phyloP scores from a whole-genome alignment of 2,329 filamentous ascomycete genomes.

The Parastagonospora nodorum region DNA sequence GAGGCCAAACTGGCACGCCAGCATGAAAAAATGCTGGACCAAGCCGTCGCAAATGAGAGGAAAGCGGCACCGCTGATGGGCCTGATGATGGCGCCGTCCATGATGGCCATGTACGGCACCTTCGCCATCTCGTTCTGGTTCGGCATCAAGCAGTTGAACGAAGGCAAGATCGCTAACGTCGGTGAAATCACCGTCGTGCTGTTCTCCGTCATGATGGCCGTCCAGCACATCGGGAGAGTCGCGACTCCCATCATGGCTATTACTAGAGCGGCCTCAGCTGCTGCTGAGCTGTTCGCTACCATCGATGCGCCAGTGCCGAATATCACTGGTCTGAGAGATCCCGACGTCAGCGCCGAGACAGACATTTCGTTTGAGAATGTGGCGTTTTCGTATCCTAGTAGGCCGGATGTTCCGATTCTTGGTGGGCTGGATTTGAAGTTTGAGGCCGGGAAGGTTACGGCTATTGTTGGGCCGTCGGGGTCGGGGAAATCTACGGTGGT shows the following conservation, averaged over 20 bases:
- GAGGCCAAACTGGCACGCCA: conserved; percentile 40
- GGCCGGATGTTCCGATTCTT: conserved; percentile 67
- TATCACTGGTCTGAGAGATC: conserved; percentile 39
- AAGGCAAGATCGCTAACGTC: conserved; percentile 37
- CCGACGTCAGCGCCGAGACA: conserved; percentile 37
- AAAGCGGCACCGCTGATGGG: conserved; percentile 40
- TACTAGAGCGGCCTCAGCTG: conserved; percentile 42
- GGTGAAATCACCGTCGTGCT: conserved; percentile 45
- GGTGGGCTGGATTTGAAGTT: conserved; percentile 64
- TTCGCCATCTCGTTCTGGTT: conserved; percentile 49
- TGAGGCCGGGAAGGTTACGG: conserved; percentile 69
- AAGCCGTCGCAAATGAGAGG: conserved; percentile 33
- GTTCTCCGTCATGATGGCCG: conserved; percentile 47
- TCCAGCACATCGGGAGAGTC: conserved; percentile 40
- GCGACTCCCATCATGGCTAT: conserved; percentile 40
- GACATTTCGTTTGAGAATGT: conserved; percentile 45
- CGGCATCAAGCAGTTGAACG: conserved; percentile 41
- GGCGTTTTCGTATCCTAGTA: conserved; percentile 47
- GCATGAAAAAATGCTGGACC: conserved; percentile 33
- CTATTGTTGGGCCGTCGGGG: conserved; percentile 74
- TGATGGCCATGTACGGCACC: conserved; percentile 44
- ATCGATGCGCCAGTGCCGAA: conserved; percentile 41
- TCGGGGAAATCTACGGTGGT: conserved; percentile 77
- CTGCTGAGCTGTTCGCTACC: conserved; percentile 42
- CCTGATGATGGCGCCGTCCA: conserved; percentile 38